Conservation (phyloP, 139 green algal genomes). For the Penium margaritaceum region DNA sequence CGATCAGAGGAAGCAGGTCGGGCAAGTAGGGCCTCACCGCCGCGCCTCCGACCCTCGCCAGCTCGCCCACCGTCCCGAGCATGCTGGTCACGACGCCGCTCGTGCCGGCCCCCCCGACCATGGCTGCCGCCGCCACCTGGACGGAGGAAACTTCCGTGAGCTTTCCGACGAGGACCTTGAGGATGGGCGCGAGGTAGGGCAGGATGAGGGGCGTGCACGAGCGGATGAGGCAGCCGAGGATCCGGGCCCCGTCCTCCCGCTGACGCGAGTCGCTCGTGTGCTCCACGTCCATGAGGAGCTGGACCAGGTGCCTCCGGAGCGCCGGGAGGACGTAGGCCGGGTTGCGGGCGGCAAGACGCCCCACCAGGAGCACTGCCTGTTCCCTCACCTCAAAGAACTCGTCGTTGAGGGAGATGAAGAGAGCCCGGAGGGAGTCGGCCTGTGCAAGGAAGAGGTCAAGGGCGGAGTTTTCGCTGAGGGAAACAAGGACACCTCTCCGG, state of each 20-base stretch:
- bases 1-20: slow-evolving; percentile 78
- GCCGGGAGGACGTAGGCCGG: slow-evolving; percentile 83
- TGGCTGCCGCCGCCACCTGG: background rate
- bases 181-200: slow-evolving; percentile 77
- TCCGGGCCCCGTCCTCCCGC: slow-evolving; percentile 62
- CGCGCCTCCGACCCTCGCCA: slow-evolving; percentile 64
- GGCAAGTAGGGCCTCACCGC: slow-evolving; percentile 63
- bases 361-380: slow-evolving; percentile 66
- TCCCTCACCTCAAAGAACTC: slow-evolving; percentile 64
- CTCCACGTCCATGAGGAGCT: slow-evolving; percentile 78
- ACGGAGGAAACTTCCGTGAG: slow-evolving; percentile 45
- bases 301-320: slow-evolving; percentile 77
- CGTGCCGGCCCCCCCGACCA: slow-evolving; percentile 43
- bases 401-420: slow-evolving; percentile 91
- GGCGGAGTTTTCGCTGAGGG: slow-evolving; percentile 52
- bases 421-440: slow-evolving; percentile 62
- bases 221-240: slow-evolving; percentile 77
- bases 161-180: slow-evolving; percentile 63
- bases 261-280: slow-evolving; percentile 58
- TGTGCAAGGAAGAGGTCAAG: slow-evolving; percentile 69
- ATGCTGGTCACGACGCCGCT: slow-evolving; percentile 58
- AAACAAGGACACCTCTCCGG: slow-evolving; percentile 63
- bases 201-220: slow-evolving; percentile 63
- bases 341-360: slow-evolving; percentile 69
- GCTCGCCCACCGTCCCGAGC: slow-evolving; percentile 71